A percentile compares a stretch with the other conserved stretches of the same genome.
These are phyloP conservation scores for Mycena albidolilacea DNA, from an alignment of 768 basidiomycete genomes.

Conservation along the genomic window DNA sequence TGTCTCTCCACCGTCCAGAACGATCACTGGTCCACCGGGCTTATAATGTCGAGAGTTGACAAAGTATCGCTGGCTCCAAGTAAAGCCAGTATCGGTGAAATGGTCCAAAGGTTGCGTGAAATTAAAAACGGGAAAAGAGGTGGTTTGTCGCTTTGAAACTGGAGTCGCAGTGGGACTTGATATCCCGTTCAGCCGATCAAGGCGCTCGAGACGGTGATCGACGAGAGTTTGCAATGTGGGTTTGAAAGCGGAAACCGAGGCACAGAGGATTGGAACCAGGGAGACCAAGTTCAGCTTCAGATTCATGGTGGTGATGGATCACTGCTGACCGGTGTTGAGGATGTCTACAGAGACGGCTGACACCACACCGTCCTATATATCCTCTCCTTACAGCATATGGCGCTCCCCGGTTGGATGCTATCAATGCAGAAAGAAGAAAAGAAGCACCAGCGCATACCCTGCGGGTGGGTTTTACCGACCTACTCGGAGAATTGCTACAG, in stretches of 20 bases:
- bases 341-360: conserved; percentile 15
- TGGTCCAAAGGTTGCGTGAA: conserved; percentile 93
- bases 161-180: conserved; percentile 15
- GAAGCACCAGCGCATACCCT: neutral
- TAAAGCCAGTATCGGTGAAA: conserved; percentile 69
- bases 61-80: conserved; percentile 94
- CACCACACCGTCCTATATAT: conserved; percentile 22
- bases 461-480: neutral
- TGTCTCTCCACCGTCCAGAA: conserved; percentile 95
- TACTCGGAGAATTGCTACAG: conserved; percentile 18
- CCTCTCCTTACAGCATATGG: conserved; percentile 19
- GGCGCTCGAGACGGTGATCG: conserved; percentile 32
- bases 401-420: conserved; percentile 19
- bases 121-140: conserved; percentile 31
- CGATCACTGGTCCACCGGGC: conserved; percentile 86
- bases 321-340: conserved; percentile 19
- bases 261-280: conserved; percentile 26
- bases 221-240: conserved; percentile 26
- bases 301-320: conserved; percentile 31
- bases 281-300: conserved; percentile 27
- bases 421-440: conserved; percentile 26
- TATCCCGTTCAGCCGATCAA: conserved; percentile 29
- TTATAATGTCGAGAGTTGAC: conserved; percentile 86
- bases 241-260: conserved; percentile 32
- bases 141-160: conserved; percentile 30